A percentile compares a stretch with the other conserved stretches of the same genome.
Evolutionary conservation across 306 rosid species (phyloP).

Genomic region (Cyclanthera cordifolia): DNA sequence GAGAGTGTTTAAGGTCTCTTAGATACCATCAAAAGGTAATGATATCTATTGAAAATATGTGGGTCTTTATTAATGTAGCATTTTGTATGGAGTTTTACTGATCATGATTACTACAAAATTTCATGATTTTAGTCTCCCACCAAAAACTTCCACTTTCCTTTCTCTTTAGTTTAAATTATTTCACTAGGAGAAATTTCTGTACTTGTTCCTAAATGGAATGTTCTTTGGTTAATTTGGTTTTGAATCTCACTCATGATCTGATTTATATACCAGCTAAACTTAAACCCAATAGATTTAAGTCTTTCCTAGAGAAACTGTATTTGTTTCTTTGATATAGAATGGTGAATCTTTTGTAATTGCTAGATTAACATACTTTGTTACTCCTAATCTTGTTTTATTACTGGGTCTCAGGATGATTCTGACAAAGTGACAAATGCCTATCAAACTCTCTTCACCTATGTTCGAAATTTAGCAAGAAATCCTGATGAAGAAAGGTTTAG

Average conservation of each 20-base stretch:
- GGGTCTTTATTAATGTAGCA: not conserved
- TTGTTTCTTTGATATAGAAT: not conserved
- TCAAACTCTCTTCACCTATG: constrained; percentile 60
- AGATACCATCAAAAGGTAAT: constrained; percentile 86
- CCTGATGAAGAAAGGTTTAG: constrained; percentile 76
- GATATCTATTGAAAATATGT: not conserved
- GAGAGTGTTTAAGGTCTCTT: constrained; percentile 86
- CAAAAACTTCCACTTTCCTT: too few species aligned
- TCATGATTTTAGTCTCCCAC: not conserved
- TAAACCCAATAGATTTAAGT: not conserved
- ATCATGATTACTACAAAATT: not conserved
- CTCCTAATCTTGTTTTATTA: not conserved
- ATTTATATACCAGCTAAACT: too few species aligned
- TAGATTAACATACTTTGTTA: constrained; percentile 4
- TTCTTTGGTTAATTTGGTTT: too few species aligned
- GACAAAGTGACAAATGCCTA: constrained; percentile 59
- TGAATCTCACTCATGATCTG: too few species aligned
- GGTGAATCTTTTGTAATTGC: not conserved
- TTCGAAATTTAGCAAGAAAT: constrained; percentile 67
- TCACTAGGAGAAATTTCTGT: not conserved
- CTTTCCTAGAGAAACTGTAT: not conserved
- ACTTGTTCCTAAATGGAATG: not conserved
- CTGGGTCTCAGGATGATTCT: constrained; percentile 50
- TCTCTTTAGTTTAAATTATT: too few species aligned
- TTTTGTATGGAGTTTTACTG: not conserved